These are phyloP conservation scores for Plasmodium billcollinsi DNA, from an alignment of 169 alveolate genomes.

Conservation along the genomic window DNA sequence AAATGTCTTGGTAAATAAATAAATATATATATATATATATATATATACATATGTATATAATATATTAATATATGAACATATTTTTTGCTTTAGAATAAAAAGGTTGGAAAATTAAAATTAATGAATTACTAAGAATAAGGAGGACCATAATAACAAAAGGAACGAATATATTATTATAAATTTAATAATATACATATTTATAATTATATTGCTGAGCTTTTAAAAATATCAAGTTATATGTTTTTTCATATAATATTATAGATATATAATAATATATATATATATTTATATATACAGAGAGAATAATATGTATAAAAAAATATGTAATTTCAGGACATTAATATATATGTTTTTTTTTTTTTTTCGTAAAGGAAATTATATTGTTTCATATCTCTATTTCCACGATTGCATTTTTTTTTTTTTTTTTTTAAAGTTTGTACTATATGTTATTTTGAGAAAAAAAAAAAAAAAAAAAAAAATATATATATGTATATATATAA, in stretches of 20 bases:
- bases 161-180: no score
- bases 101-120: conserved; percentile 23
- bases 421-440: background rate
- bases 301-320: background rate
- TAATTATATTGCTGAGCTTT: background rate
- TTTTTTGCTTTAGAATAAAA: conserved; percentile 21
- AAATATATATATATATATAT: conserved; percentile 2
- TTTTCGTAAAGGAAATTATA: background rate
- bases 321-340: background rate
- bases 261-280: background rate
- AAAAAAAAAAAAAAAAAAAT: background rate
- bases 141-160: no score
- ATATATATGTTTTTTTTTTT: background rate
- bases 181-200: no score
- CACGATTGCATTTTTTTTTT: background rate
- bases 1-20: conserved; percentile 39
- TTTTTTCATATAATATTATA: background rate
- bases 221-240: background rate
- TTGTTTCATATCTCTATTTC: background rate
- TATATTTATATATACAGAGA: background rate
- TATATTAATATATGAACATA: background rate
- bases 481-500: background rate
- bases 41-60: background rate
- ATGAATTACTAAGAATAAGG: conserved; percentile 21
- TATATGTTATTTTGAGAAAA: background rate